Evolutionary conservation across 2,329 filamentous ascomycete genomes (phyloP).

Genomic region (Aspergillus ustus): DNA sequence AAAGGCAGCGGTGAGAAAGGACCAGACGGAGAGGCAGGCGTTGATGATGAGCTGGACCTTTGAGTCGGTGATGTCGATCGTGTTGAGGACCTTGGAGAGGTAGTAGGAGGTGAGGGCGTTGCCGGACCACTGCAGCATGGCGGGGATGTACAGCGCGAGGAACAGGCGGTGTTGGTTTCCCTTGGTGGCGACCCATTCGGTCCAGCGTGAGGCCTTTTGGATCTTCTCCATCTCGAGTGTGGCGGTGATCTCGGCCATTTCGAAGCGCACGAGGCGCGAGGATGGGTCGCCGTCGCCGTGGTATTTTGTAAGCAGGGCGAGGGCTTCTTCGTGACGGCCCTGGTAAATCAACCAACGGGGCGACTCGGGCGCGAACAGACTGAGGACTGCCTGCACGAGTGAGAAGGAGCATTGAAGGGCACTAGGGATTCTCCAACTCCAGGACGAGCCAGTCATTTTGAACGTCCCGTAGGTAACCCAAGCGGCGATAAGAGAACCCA

Average conservation of each 20-base stretch:
- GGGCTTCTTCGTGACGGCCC: conserved; percentile 8
- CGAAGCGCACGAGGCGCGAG: conserved; percentile 27
- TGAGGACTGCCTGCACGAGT: conserved; percentile 2
- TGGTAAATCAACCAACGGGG: conserved; percentile 19
- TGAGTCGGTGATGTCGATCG: conserved; percentile 55
- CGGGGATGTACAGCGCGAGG: conserved; percentile 21
- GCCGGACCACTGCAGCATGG: conserved; percentile 32
- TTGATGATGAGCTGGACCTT: conserved; percentile 58
- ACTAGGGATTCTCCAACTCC: conserved; percentile 16
- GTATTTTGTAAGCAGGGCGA: conserved; percentile 5
- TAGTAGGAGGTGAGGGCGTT: conserved; percentile 57
- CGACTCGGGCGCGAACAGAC: conserved; percentile 5
- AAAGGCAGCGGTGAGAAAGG: conserved; percentile 58
- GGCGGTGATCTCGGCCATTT: conserved; percentile 32
- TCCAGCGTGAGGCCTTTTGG: conserved; percentile 19
- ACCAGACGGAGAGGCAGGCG: conserved; percentile 59
- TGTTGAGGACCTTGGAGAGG: conserved; percentile 56
- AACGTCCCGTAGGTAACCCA: conserved; percentile 26
- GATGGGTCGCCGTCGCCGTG: conserved; percentile 18
- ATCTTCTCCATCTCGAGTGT: conserved; percentile 30
- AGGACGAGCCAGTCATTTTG: conserved; percentile 8
- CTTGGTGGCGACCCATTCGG: conserved; percentile 18
- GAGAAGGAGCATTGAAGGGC: conserved; percentile 12
- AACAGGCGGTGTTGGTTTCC: conserved; percentile 23
- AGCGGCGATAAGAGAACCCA: conserved; percentile 35